Conservation (phyloP, 2,329 filamentous ascomycete species). For the Ceratocystis lukuohia region DNA sequence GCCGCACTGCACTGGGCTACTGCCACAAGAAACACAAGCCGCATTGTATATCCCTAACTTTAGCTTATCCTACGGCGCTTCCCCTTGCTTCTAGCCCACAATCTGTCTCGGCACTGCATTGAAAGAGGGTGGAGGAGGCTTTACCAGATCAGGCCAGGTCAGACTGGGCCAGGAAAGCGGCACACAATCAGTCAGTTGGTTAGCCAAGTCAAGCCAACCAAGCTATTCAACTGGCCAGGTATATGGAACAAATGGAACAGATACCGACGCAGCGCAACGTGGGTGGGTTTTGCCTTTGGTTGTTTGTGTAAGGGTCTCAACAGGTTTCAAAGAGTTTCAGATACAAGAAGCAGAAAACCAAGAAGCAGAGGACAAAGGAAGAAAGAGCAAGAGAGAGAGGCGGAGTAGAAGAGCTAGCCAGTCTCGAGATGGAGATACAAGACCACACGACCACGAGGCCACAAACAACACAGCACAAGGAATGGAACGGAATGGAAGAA, state of each 20-base stretch:
- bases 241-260: no score
- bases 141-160: neutral
- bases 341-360: neutral
- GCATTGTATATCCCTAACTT: neutral
- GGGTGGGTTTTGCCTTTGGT: neutral
- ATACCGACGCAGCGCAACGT: neutral
- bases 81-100: neutral
- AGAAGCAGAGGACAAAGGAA: neutral
- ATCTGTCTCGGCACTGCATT: neutral
- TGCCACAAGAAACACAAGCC: neutral
- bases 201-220: neutral
- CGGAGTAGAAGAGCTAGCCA: neutral
- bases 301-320: constrained; percentile 6
- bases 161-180: neutral
- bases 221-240: no score
- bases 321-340: constrained; percentile 1
- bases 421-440: neutral
- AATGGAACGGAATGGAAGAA: no score
- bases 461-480: neutral
- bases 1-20: no score
- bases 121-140: neutral
- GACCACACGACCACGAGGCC: neutral
- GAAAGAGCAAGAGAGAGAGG: neutral
- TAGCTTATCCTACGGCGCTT: neutral
- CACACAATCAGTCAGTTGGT: neutral